Conservation (phyloP, 352 stramenopile genomes). For the Globisporangium camurandrum region DNA sequence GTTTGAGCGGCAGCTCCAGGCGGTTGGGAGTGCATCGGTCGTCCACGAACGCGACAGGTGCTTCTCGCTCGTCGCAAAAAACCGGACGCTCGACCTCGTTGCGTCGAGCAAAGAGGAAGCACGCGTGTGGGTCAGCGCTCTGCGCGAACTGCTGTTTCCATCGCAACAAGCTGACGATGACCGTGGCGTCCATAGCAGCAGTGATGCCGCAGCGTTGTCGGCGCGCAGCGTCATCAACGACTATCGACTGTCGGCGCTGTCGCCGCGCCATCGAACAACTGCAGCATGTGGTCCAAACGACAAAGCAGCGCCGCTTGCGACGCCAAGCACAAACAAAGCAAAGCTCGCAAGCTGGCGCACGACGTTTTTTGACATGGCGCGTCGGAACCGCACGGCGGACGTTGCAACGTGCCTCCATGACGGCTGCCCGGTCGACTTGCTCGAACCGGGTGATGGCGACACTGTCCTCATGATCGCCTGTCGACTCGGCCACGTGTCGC, state of each 20-base stretch:
- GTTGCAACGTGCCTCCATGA: constrained; percentile 43
- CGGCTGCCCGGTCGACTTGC: constrained; percentile 67
- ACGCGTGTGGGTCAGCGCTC: constrained; percentile 39
- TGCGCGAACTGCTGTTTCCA: constrained; percentile 36
- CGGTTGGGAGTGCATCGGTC: constrained; percentile 23
- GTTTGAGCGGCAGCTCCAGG: constrained; percentile 44
- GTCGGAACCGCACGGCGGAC: constrained; percentile 28
- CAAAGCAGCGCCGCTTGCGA: too few relatives aligned
- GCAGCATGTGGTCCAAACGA: neutral
- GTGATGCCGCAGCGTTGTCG: constrained; percentile 10
- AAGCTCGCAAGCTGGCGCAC: constrained; percentile 44
- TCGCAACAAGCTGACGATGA: too few relatives aligned
- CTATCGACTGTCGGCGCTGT: constrained; percentile 38
- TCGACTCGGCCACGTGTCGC: constrained; percentile 35
- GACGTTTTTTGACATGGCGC: constrained; percentile 49
- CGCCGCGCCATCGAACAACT: constrained; percentile 11
- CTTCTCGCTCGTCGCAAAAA: constrained; percentile 61
- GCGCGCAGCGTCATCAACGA: constrained; percentile 37
- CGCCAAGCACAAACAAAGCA: too few relatives aligned
- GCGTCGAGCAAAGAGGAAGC: constrained; percentile 77
- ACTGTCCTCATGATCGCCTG: constrained; percentile 79
- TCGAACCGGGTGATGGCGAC: constrained; percentile 65
- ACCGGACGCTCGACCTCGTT: constrained; percentile 63
- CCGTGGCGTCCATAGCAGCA: too few relatives aligned
- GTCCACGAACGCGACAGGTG: constrained; percentile 43